Conservation (phyloP, 768 basidiomycete genomes). For the Cantharellus anzutake region DNA sequence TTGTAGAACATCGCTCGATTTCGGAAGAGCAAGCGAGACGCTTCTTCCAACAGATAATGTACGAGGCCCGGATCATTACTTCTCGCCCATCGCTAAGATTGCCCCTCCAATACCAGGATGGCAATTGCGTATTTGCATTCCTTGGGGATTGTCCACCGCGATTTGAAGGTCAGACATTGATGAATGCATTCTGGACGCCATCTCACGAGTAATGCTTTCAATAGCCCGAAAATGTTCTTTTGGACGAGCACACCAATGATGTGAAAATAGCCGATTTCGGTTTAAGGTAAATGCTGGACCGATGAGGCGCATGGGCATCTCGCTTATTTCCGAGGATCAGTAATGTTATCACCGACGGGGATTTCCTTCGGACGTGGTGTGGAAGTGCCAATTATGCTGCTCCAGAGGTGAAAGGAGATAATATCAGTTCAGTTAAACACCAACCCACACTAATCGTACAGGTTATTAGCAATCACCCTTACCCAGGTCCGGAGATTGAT, state of each 20-base stretch:
- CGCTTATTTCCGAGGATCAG: slow-evolving; percentile 15
- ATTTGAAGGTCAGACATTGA: slow-evolving; percentile 38
- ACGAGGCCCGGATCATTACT: slow-evolving; percentile 19
- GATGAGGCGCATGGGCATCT: not conserved
- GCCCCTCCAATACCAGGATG: slow-evolving; percentile 18
- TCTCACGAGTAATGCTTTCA: not conserved
- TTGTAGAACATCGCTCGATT: slow-evolving; percentile 86
- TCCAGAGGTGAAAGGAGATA: slow-evolving; percentile 33
- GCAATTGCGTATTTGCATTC: slow-evolving; percentile 95
- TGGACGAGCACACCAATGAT: slow-evolving; percentile 21
- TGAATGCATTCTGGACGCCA: not conserved
- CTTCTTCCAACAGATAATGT: slow-evolving; percentile 98
- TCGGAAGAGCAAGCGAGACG: slow-evolving; percentile 53
- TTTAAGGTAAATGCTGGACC: not conserved
- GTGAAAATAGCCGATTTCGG: slow-evolving; percentile 98
- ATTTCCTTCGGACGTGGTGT: slow-evolving; percentile 93
- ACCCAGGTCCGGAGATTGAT: slow-evolving; percentile 96
- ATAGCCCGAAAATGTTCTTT: slow-evolving; percentile 71
- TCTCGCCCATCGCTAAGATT: not conserved
- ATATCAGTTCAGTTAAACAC: too few species aligned
- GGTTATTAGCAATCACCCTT: slow-evolving; percentile 85
- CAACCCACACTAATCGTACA: not conserved
- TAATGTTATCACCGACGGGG: slow-evolving; percentile 44
- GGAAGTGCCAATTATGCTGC: slow-evolving; percentile 98
- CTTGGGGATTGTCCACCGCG: slow-evolving; percentile 93